These are phyloP conservation scores for Paecilomyces dactylethromorphus DNA, from an alignment of 2,329 filamentous ascomycete species.

Conservation along the genomic window DNA sequence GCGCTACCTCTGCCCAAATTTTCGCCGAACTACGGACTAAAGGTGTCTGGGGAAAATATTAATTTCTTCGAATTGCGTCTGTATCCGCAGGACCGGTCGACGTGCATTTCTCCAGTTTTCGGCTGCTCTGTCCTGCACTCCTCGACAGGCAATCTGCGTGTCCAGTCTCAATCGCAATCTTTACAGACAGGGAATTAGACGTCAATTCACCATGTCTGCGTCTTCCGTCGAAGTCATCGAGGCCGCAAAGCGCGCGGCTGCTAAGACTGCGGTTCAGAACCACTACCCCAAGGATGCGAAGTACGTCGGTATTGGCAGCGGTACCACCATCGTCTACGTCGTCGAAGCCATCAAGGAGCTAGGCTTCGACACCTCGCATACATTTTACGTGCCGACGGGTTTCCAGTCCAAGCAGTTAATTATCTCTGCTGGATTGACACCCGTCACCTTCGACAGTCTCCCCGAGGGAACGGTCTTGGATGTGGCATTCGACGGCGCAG, in stretches of 20 bases:
- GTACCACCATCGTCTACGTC: slow-evolving; percentile 61
- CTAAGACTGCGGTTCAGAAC: slow-evolving; percentile 51
- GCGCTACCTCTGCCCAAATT: background rate
- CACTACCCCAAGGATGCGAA: slow-evolving; percentile 53
- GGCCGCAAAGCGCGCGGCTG: slow-evolving; percentile 54
- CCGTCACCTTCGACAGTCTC: slow-evolving; percentile 71
- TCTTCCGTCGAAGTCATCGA: slow-evolving; percentile 42
- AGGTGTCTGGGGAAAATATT: background rate
- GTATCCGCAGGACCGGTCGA: background rate
- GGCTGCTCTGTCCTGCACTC: slow-evolving; percentile 5
- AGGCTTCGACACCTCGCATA: slow-evolving; percentile 43
- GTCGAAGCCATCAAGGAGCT: slow-evolving; percentile 57
- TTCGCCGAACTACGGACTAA: background rate
- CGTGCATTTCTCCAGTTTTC: slow-evolving; percentile 10
- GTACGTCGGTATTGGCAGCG: slow-evolving; percentile 59
- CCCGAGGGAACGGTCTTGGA: slow-evolving; percentile 63
- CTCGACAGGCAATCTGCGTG: background rate
- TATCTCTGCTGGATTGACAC: slow-evolving; percentile 65
- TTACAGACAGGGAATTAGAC: background rate
- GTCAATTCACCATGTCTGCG: background rate
- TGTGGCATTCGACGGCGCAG: slow-evolving; percentile 91
- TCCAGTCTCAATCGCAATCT: background rate
- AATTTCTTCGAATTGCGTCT: background rate
- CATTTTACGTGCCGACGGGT: slow-evolving; percentile 87
- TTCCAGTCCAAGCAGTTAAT: slow-evolving; percentile 87